These are phyloP conservation scores for Themeda triandra DNA, from an alignment of 176 grass and related monocot species.

Conservation along the genomic window DNA sequence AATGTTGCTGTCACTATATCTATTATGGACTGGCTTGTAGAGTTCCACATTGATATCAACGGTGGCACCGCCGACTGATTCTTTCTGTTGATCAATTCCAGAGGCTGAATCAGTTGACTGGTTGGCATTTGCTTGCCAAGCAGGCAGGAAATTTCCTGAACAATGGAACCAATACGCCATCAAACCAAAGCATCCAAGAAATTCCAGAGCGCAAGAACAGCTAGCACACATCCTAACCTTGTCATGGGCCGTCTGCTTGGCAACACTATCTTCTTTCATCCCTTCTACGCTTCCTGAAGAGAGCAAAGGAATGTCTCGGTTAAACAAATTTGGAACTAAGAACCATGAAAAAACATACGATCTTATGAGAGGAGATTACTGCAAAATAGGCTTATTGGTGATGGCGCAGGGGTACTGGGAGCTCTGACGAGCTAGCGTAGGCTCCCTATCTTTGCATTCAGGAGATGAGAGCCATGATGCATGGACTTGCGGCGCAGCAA, in stretches of 20 bases:
- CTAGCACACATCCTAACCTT: slow-evolving; percentile 35
- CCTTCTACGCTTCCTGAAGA: slow-evolving; percentile 37
- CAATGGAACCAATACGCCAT: neutral
- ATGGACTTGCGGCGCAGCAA: too few species aligned
- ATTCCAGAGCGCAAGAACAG: neutral
- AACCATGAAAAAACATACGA: too few species aligned
- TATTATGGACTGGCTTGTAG: too few species aligned
- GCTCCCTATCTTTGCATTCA: too few species aligned
- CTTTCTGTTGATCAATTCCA: neutral
- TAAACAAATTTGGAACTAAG: slow-evolving; percentile 8
- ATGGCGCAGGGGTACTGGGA: too few species aligned
- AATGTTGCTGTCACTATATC: too few species aligned
- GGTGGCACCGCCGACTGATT: too few species aligned
- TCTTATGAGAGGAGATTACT: slow-evolving; percentile 37
- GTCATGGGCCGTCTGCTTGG: slow-evolving; percentile 44
- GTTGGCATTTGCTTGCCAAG: slow-evolving; percentile 42
- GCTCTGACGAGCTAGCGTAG: too few species aligned
- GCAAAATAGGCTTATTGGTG: neutral
- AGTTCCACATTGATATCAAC: too few species aligned
- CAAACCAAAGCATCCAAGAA: neutral
- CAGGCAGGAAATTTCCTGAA: slow-evolving; percentile 57
- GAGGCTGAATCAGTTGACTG: neutral
- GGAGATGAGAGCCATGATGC: too few species aligned
- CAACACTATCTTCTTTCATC: slow-evolving; percentile 19
- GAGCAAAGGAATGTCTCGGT: neutral